Base-by-base conservation (phyloP, 2,329 filamentous ascomycete genomes). In the Colletotrichum echinochloae region DNA sequence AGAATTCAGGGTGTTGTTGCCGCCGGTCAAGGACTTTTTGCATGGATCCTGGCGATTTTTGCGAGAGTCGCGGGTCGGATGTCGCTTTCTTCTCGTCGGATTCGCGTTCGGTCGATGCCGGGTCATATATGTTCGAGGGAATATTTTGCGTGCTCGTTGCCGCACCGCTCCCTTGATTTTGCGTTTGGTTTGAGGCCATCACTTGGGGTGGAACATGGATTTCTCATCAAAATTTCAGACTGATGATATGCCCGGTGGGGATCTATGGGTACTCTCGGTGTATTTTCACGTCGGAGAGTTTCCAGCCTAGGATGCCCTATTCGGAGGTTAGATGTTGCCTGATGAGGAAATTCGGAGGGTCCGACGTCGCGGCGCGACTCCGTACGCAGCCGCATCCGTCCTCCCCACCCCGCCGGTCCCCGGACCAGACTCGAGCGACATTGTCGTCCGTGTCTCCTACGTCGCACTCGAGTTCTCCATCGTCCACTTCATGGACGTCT, bases 331-430 rank as follows among this genome's bases (percentile, higher is more conserved):
- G 26, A 18, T 33, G 33, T 54, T 54, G 49, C 49, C 49, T 12
- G 5, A 54, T 54, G 20, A 33, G 49, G 49, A 54, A 54, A 54
- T 33, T 54, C 49, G 49, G 49, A 33, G 28, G 49, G 49, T 33
- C 28, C 26, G 49, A 52, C 26, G 26, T 6, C 2, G 49, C 26
- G 26, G 20, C 11, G 20, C n/a, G n/a, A n/a, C n/a, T 12, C n/a
- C 11, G 11, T 14, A 16, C n/a, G 46, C 4, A 26, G 46, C 46
- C n/a, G n/a, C n/a, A n/a, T 26, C 46, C n/a, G 12, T 14, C 12
- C 11, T 5, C 11, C n/a, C 35, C 11, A 37, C 35, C 35, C 35
- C 35, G 4, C 9, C 35, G 1, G 11, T 4, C 46, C 46, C 46
- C 46, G 46, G 46, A 11, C 46, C 46, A n/a, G 46, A 49, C 5